phyloP scores from a whole-genome alignment of 2,329 filamentous ascomycete genomes.

The Orbilia ellipsospora region DNA sequence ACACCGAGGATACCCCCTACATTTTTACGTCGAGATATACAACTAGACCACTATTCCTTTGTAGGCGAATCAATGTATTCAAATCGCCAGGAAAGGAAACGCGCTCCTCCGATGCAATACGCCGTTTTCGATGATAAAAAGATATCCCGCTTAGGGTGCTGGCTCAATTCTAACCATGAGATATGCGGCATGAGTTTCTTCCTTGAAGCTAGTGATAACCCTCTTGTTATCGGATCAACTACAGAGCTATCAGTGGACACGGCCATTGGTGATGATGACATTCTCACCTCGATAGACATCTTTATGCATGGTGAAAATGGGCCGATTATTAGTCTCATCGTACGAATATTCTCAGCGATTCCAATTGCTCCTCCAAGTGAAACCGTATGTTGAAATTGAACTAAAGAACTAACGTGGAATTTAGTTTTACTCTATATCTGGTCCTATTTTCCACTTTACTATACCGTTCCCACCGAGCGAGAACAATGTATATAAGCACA shows the following conservation, averaged over 20 bases:
- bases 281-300: slow-evolving; percentile 10
- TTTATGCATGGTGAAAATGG: neutral
- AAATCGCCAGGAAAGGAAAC: neutral
- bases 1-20: slow-evolving; percentile 16
- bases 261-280: slow-evolving; percentile 5
- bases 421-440: slow-evolving; percentile 14
- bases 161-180: neutral
- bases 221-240: slow-evolving; percentile 4
- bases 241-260: slow-evolving; percentile 20
- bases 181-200: slow-evolving; percentile 28
- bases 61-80: slow-evolving; percentile 2
- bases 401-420: too few species aligned
- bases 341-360: neutral
- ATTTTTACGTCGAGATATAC: neutral
- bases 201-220: slow-evolving; percentile 3
- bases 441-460: slow-evolving; percentile 8
- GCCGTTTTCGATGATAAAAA: slow-evolving; percentile 4
- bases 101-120: slow-evolving; percentile 9
- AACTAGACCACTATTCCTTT: slow-evolving; percentile 15
- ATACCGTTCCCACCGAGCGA: neutral
- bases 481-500: neutral
- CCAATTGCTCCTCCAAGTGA: neutral
- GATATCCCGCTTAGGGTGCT: slow-evolving; percentile 16
- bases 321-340: slow-evolving; percentile 6
- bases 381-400: too few species aligned